Percentiles rank a stretch among this genome's conserved stretches.
Conservation (phyloP, 768 basidiomycete genomes). For the Panellus pusillus region DNA sequence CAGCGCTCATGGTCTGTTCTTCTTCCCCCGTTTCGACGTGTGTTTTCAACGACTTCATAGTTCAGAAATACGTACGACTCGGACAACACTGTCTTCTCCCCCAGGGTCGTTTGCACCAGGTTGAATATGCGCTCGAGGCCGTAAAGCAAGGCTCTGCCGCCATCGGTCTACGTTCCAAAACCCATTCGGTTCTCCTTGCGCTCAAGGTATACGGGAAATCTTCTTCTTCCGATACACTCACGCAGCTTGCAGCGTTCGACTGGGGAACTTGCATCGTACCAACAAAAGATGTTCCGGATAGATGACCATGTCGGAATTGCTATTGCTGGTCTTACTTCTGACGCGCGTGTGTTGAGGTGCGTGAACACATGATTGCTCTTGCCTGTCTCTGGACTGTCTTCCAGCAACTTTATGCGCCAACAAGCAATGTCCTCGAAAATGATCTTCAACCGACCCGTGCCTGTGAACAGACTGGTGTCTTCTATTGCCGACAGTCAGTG, state of each 20-base stretch:
- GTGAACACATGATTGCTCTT: conserved; percentile 19
- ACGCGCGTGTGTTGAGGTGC: conserved; percentile 95
- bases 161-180: conserved; percentile 93
- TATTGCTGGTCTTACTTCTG: conserved; percentile 97
- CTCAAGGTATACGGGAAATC: conserved; percentile 66
- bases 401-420: conserved; percentile 98
- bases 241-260: conserved; percentile 74
- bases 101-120: conserved; percentile 95
- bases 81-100: conserved; percentile 96
- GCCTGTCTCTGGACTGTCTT: background rate
- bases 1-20: conserved; percentile 34
- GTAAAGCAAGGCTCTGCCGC: conserved; percentile 99
- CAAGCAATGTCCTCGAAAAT: conserved; percentile 95
- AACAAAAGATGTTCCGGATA: conserved; percentile 99
- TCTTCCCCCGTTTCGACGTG: conserved; percentile 1
- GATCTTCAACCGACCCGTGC: conserved; percentile 93
- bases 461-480: conserved; percentile 90
- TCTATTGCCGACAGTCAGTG: conserved; percentile 92
- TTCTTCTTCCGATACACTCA: conserved; percentile 11
- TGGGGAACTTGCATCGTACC: conserved; percentile 98
- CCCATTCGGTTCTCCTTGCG: conserved; percentile 88
- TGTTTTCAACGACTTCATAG: conserved; percentile 39
- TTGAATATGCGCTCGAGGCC: conserved; percentile 98
- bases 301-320: conserved; percentile 99
- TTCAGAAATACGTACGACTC: conserved; percentile 98